These are phyloP conservation scores for Cyberlindnera petersonii DNA, from an alignment of 805 yeast genomes.

Conservation along the genomic window DNA sequence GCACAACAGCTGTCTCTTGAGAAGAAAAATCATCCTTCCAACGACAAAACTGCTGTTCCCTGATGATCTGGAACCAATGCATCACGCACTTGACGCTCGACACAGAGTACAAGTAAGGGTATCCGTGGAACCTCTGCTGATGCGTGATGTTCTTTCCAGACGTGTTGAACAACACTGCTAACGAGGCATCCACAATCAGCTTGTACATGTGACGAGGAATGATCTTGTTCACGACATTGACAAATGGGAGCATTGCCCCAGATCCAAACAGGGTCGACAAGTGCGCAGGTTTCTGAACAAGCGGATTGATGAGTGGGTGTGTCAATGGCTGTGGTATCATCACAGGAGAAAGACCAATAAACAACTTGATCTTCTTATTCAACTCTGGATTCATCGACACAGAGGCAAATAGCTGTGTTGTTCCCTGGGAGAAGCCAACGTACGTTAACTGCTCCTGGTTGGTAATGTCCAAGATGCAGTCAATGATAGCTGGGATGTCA, in stretches of 20 bases:
- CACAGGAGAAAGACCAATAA: conserved; percentile 90
- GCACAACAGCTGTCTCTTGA: not conserved
- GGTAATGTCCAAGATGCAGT: conserved; percentile 60
- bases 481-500: conserved; percentile 83
- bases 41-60: conserved; percentile 67
- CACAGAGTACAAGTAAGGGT: conserved; percentile 75
- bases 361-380: conserved; percentile 49
- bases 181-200: conserved; percentile 59
- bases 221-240: conserved; percentile 66
- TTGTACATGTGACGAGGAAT: conserved; percentile 72
- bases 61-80: conserved; percentile 82
- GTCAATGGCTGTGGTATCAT: conserved; percentile 85
- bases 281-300: conserved; percentile 71
- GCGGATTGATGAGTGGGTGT: conserved; percentile 68
- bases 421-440: conserved; percentile 90
- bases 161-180: conserved; percentile 67
- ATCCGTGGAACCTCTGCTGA: conserved; percentile 66
- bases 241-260: conserved; percentile 69
- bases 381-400: conserved; percentile 61
- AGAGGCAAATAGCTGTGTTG: conserved; percentile 89
- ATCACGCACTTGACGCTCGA: conserved; percentile 79
- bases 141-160: conserved; percentile 57
- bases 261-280: conserved; percentile 71
- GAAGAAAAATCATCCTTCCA: conserved; percentile 45
- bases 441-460: conserved; percentile 47